These are phyloP conservation scores for Akanthomyces lecanii DNA, from an alignment of 2,329 filamentous ascomycete genomes.

Conservation along the genomic window DNA sequence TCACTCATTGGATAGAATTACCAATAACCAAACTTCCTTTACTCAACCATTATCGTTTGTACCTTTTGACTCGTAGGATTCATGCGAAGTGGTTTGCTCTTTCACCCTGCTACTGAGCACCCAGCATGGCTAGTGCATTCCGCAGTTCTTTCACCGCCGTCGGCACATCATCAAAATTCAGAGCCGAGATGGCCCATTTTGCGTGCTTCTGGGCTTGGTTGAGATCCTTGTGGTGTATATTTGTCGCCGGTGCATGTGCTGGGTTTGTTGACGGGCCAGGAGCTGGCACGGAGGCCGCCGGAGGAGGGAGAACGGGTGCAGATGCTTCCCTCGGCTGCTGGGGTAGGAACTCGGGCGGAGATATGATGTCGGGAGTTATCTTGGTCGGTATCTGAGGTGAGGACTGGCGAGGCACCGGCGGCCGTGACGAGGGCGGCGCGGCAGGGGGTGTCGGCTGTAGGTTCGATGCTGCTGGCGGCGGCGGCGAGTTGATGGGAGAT, in stretches of 20 bases:
- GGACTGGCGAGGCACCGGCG: slow-evolving; percentile 27
- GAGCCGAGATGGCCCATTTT: slow-evolving; percentile 90
- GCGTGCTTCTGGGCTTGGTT: slow-evolving; percentile 88
- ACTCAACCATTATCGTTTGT: background rate
- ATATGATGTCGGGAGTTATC: slow-evolving; percentile 23
- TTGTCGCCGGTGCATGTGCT: slow-evolving; percentile 17
- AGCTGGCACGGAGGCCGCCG: slow-evolving; percentile 12
- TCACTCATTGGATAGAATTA: background rate
- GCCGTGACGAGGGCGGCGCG: slow-evolving; percentile 17
- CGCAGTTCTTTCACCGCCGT: slow-evolving; percentile 84
- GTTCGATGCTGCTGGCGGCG: background rate
- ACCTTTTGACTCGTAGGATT: background rate
- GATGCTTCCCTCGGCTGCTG: slow-evolving; percentile 20
- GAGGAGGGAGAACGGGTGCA: slow-evolving; percentile 22
- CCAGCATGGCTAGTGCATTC: slow-evolving; percentile 67
- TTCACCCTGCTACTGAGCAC: slow-evolving; percentile 41
- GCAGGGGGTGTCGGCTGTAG: slow-evolving; percentile 1
- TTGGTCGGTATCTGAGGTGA: slow-evolving; percentile 27
- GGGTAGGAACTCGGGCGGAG: slow-evolving; percentile 21
- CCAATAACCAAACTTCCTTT: background rate
- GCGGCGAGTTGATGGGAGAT: slow-evolving; percentile 7
- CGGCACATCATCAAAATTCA: slow-evolving; percentile 92
- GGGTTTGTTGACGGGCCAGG: slow-evolving; percentile 18
- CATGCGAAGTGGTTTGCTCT: background rate
- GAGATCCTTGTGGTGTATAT: slow-evolving; percentile 53